Evolutionary conservation across 805 yeast species (phyloP).

Genomic region (Yamadazyma paraphyllophila): DNA sequence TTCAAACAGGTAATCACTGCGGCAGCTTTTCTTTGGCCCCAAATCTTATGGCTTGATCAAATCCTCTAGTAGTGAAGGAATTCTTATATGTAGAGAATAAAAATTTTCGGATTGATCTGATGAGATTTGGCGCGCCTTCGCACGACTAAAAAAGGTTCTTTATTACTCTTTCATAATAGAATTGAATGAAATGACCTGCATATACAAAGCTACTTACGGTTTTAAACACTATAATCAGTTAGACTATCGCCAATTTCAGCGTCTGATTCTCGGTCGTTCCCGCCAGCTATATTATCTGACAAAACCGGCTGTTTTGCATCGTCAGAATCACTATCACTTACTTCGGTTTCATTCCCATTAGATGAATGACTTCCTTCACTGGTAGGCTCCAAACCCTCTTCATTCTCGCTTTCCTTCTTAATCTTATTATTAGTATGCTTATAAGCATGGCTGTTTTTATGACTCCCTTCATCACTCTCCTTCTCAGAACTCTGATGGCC

Average conservation of each 20-base stretch:
- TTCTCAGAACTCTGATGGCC: background rate
- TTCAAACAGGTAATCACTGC: background rate
- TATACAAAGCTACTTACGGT: background rate
- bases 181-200: background rate
- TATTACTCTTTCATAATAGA: background rate
- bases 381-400: background rate
- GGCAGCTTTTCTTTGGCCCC: background rate
- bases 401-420: constrained; percentile 3
- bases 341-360: constrained; percentile 10
- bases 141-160: constrained; percentile 4
- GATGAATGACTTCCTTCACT: background rate
- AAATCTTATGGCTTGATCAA: background rate
- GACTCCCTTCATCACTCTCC: background rate
- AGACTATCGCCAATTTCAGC: constrained; percentile 4
- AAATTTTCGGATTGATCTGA: constrained; percentile 10
- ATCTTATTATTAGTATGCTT: constrained; percentile 1
- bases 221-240: constrained; percentile 7
- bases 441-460: background rate
- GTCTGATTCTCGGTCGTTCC: background rate
- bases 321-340: constrained; percentile 3
- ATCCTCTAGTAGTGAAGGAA: background rate
- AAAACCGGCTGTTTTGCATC: background rate
- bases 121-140: constrained; percentile 5
- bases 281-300: too few species aligned
- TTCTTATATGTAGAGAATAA: constrained; percentile 4